Evolutionary conservation across 2,329 filamentous ascomycete species (phyloP).

Genomic region (Colletotrichum endophyticum): DNA sequence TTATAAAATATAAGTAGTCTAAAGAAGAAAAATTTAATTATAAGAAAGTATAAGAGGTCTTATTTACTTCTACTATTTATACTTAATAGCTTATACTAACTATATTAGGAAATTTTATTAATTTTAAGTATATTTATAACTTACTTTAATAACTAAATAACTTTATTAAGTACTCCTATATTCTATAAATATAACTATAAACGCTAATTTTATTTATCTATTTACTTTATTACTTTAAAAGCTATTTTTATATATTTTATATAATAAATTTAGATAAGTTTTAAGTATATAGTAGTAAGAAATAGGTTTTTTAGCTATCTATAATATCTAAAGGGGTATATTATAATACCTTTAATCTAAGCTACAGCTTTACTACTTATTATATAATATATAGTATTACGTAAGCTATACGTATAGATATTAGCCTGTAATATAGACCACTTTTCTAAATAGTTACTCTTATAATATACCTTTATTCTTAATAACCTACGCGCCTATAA

Average conservation of each 20-base stretch:
- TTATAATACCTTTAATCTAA: not conserved
- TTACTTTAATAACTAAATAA: not conserved
- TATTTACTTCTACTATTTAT: not conserved
- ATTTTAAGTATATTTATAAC: not conserved
- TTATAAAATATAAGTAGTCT: not conserved
- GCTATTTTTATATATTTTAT: not conserved
- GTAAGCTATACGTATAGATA: not conserved
- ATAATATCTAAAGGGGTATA: not conserved
- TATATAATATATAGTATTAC: not conserved
- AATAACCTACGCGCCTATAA: not conserved
- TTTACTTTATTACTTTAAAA: not conserved
- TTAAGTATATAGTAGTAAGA: not conserved
- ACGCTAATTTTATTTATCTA: not conserved
- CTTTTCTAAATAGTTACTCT: not conserved
- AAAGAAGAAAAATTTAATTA: not conserved
- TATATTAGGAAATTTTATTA: not conserved
- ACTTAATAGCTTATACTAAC: not conserved
- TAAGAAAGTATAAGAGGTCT: not conserved
- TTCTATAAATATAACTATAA: not conserved
- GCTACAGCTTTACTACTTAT: not conserved
- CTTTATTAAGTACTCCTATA: not conserved
- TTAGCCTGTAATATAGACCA: not conserved
- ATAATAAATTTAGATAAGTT: not conserved
- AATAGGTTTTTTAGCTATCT: not conserved
- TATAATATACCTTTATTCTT: not conserved